Conservation (phyloP, 768 basidiomycete genomes). For the Suillus weaverae region DNA sequence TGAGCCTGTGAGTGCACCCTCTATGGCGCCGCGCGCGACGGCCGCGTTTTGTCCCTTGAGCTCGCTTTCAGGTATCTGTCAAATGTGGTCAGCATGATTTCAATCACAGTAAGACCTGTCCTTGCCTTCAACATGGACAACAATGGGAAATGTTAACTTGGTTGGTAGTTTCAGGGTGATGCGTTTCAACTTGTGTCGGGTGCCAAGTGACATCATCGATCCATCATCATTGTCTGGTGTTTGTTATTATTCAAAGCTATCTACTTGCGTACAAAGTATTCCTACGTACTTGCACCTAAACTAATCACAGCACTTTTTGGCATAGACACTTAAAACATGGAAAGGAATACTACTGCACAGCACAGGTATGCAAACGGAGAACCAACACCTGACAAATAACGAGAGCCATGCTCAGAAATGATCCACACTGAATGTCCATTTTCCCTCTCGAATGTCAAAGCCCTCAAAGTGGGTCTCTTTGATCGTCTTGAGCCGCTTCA, state of each 20-base stretch:
- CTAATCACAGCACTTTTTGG: constrained; percentile 11
- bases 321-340: constrained; percentile 5
- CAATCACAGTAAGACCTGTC: neutral
- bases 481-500: constrained; percentile 83
- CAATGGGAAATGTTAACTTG: neutral
- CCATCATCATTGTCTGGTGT: too few relatives aligned
- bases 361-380: neutral
- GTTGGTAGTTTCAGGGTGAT: neutral
- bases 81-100: neutral
- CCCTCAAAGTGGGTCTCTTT: constrained; percentile 81
- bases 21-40: constrained; percentile 59
- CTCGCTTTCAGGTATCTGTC: constrained; percentile 34
- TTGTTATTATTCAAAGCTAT: constrained; percentile 16
- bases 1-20: constrained; percentile 54
- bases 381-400: neutral
- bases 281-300: constrained; percentile 21
- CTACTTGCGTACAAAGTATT: constrained; percentile 14
- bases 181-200: neutral
- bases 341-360: neutral
- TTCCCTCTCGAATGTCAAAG: constrained; percentile 79
- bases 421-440: constrained; percentile 92
- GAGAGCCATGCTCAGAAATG: constrained; percentile 63
- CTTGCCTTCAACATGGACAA: constrained; percentile 17
- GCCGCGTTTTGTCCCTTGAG: constrained; percentile 55
- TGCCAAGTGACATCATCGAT: neutral